Base-by-base conservation (phyloP, 2,329 filamentous ascomycete genomes). In the Allantophomopsis cytisporea region DNA sequence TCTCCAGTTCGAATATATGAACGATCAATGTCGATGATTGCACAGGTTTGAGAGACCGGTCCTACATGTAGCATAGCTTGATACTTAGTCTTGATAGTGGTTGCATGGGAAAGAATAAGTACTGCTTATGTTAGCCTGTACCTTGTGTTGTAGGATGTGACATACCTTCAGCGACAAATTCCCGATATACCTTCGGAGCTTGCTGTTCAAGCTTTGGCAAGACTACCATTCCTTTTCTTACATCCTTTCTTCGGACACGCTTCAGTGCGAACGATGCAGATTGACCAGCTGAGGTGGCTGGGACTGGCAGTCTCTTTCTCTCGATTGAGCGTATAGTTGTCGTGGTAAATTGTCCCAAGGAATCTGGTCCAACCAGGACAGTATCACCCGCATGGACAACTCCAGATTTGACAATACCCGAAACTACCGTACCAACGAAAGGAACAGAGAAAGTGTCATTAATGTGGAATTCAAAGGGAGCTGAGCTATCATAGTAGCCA, bases 371-470 rank as follows among this genome's bases (percentile, higher is more conserved):
- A 18, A 98, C 76, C 31, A 94, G 69, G 4, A 98, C 80, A 7
- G 71, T 77, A 54, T 98, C 91, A n/a, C 89, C 89, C 1, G 84
- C 75, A 55, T 96, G 91, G 13, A 94, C 74, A 1, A 93, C 79
- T 1, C 89, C 83, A 1, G 80, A 76, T 52, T 93, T 94, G 45
- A 96, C 80, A 28, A 98, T 88, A 0, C 91, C 91, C 30, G 85
- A 91, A 2, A 98, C 88, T 0, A 98, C 91, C 0, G 91, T 98
- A 11, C 91, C 91, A 1, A 94, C 87, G 58, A 94, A 94, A 2
- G 91, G 91, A 4, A 98, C 91, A 0, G 88, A 95, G 68, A 96
- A 98, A 0, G 86, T 96, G 57, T 98, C 91, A 55, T 96, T 98
- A 47, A 98, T 74, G 43, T 94, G 80, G 50, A 96, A 95, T 56